Percentiles rank a stretch among this genome's conserved stretches.
Conservation (phyloP, 257 asterid genomes). For the Parsonsia alboflavescens region DNA sequence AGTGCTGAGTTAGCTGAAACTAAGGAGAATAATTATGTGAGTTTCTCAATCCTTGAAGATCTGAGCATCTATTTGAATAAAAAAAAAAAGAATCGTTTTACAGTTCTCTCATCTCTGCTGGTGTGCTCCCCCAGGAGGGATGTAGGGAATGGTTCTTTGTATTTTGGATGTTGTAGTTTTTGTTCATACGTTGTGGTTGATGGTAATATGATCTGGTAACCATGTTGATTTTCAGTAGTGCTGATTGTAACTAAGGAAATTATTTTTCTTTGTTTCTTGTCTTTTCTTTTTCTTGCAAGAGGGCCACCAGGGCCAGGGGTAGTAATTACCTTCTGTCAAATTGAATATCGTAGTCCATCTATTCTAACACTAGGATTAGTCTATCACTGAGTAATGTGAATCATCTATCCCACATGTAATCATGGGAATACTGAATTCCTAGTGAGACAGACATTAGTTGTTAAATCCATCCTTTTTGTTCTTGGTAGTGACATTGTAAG, state of each 20-base stretch:
- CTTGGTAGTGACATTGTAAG: neutral
- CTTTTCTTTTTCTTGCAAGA: neutral
- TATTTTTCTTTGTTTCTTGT: neutral
- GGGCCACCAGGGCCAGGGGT: neutral
- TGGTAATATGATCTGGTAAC: neutral
- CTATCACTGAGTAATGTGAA: neutral
- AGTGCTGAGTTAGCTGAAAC: constrained; percentile 43
- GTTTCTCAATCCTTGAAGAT: constrained; percentile 18
- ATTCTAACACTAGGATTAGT: too few species aligned
- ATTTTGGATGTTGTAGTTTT: neutral
- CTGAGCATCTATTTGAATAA: constrained; percentile 11
- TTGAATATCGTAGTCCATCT: neutral
- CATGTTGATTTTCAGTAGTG: neutral
- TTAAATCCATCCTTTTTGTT: neutral
- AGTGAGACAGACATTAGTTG: neutral
- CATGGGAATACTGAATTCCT: neutral
- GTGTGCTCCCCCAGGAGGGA: neutral
- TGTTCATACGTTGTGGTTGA: neutral
- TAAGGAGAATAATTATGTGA: constrained; percentile 41
- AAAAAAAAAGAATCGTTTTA: neutral
- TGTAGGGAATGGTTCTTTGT: neutral
- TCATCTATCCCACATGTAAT: neutral
- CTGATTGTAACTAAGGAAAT: neutral
- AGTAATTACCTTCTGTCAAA: neutral
- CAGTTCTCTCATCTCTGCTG: neutral